A percentile compares a stretch with the other conserved stretches of the same genome.
These are phyloP conservation scores for Osmanthus fragrans DNA, from an alignment of 257 asterid species.

Conservation along the genomic window DNA sequence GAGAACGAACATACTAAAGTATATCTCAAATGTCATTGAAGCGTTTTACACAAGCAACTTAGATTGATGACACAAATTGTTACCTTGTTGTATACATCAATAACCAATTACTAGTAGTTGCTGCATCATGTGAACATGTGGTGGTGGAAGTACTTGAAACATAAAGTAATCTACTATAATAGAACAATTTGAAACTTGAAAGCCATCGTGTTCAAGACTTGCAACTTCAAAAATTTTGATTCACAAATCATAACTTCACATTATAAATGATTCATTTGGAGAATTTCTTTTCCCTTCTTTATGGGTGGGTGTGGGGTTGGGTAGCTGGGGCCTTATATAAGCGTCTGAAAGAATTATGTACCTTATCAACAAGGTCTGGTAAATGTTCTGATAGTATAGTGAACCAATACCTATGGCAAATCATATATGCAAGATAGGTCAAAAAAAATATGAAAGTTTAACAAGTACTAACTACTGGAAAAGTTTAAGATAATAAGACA, in stretches of 20 bases:
- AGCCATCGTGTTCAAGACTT: slow-evolving; percentile 8
- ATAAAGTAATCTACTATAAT: neutral
- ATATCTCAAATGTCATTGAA: neutral
- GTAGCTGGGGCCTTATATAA: neutral
- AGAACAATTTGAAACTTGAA: neutral
- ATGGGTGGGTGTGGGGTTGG: neutral
- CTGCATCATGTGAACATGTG: neutral
- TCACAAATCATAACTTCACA: neutral
- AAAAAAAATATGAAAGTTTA: slow-evolving; percentile 8
- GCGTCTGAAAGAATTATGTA: slow-evolving; percentile 27
- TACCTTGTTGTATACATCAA: neutral
- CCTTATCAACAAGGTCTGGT: slow-evolving; percentile 98
- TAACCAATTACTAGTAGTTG: neutral
- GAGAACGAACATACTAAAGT: neutral
- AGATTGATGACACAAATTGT: neutral
- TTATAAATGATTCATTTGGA: slow-evolving; percentile 5
- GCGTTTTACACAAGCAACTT: neutral
- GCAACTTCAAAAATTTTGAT: neutral
- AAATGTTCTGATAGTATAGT: slow-evolving; percentile 83
- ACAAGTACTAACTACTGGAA: neutral
- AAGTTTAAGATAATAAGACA: neutral
- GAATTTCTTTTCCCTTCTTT: neutral
- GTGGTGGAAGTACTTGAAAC: neutral
- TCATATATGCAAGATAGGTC: slow-evolving; percentile 10
- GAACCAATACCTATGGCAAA: slow-evolving; percentile 83